Evolutionary conservation across 768 basidiomycete species (phyloP).

Genomic region (Dioszegia crocea): DNA sequence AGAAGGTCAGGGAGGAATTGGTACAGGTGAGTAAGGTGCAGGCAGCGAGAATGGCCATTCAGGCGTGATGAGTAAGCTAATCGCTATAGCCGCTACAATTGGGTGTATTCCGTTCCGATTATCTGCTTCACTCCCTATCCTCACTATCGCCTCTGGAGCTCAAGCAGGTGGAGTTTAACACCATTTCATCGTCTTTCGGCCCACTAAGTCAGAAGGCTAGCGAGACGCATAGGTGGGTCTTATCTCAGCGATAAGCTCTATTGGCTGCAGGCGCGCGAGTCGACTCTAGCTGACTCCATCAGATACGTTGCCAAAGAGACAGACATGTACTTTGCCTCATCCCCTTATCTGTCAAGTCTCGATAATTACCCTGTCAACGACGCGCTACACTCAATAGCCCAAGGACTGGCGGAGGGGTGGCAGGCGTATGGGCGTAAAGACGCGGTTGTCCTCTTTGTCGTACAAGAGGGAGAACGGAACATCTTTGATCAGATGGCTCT

Average conservation of each 20-base stretch:
- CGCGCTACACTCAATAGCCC: slow-evolving; percentile 64
- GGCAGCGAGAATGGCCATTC: too few species aligned
- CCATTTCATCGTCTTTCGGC: slow-evolving; percentile 89
- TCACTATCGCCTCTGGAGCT: slow-evolving; percentile 50
- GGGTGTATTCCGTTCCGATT: slow-evolving; percentile 91
- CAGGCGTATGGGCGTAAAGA: slow-evolving; percentile 57
- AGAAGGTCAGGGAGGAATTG: slow-evolving; percentile 62
- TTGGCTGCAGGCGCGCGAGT: too few species aligned
- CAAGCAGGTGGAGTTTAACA: slow-evolving; percentile 98
- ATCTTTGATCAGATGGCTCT: slow-evolving; percentile 88
- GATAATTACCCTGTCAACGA: slow-evolving; percentile 70
- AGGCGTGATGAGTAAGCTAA: background rate
- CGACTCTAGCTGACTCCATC: slow-evolving; percentile 1
- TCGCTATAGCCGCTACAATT: slow-evolving; percentile 67
- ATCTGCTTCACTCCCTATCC: slow-evolving; percentile 65
- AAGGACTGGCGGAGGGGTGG: slow-evolving; percentile 76
- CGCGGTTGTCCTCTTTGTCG: slow-evolving; percentile 74
- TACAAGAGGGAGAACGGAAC: slow-evolving; percentile 82
- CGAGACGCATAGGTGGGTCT: slow-evolving; percentile 68
- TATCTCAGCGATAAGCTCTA: background rate
- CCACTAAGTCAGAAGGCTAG: slow-evolving; percentile 54
- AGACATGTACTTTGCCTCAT: slow-evolving; percentile 58
- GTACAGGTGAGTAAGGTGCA: slow-evolving; percentile 54
- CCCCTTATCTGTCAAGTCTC: slow-evolving; percentile 31
- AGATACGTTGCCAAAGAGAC: slow-evolving; percentile 69